These are phyloP conservation scores for Solanum pimpinellifolium DNA, from an alignment of 257 asterid species.

Conservation along the genomic window DNA sequence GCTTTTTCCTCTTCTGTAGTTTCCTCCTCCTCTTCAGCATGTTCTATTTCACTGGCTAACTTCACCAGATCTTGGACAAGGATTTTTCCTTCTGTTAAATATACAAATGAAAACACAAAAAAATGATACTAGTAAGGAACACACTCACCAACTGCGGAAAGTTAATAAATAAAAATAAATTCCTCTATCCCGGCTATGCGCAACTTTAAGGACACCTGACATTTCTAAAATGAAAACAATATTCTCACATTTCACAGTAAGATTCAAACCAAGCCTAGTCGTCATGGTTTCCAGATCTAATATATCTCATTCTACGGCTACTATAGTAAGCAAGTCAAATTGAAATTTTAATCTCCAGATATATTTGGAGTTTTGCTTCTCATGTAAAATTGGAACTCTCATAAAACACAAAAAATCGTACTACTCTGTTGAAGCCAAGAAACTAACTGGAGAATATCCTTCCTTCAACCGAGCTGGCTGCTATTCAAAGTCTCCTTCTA, in stretches of 20 bases:
- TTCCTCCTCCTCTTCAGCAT: constrained; percentile 23
- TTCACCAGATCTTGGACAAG: constrained; percentile 81
- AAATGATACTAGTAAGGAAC: not conserved
- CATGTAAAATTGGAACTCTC: not conserved
- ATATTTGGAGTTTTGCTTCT: not conserved
- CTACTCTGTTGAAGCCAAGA: not conserved
- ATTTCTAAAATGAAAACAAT: not conserved
- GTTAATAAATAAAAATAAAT: not conserved
- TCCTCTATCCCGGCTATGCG: not conserved
- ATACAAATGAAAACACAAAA: not conserved
- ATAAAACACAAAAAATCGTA: not conserved
- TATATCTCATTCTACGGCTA: not conserved
- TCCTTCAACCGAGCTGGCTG: not conserved
- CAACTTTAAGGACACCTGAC: not conserved
- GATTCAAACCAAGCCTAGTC: not conserved
- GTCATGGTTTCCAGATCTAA: not conserved
- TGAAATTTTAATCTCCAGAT: not conserved
- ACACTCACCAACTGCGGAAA: not conserved
- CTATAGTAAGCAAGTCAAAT: not conserved
- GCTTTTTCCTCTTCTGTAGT: constrained; percentile 38
- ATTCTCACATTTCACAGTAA: not conserved
- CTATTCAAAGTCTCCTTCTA: not conserved
- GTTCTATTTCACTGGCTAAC: constrained; percentile 57
- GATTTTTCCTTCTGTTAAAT: constrained; percentile 70
- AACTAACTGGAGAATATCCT: not conserved